phyloP scores from a whole-genome alignment of 371 early-diverging fungal genomes.

The Mortierella sp. region DNA sequence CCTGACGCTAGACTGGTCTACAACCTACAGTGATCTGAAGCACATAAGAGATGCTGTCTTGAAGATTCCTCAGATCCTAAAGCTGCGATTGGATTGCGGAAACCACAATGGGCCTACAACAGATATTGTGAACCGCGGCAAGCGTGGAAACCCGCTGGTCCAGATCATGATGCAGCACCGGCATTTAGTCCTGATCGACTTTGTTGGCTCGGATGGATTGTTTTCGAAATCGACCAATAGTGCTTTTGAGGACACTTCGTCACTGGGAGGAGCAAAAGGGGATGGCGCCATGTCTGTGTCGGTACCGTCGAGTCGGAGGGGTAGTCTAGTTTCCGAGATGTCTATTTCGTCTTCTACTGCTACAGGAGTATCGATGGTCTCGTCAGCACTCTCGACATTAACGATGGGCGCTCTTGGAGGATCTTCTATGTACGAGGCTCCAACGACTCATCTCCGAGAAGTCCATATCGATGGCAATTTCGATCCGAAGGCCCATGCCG shows the following conservation, averaged over 20 bases:
- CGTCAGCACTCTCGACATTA: not conserved
- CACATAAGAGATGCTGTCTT: not conserved
- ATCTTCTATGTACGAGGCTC: not conserved
- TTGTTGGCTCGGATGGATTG: slow-evolving; percentile 10
- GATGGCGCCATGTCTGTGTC: not conserved
- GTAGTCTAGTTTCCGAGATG: not conserved
- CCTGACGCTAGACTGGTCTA: slow-evolving; percentile 5
- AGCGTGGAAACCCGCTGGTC: slow-evolving; percentile 2
- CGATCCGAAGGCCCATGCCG: slow-evolving; percentile 1
- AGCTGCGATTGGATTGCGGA: slow-evolving; percentile 9
- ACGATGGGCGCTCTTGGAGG: not conserved
- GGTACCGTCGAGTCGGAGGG: not conserved
- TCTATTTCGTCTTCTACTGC: not conserved
- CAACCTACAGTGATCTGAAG: slow-evolving; percentile 17
- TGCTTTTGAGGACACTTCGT: not conserved
- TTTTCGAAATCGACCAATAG: slow-evolving; percentile 12
- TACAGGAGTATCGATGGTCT: not conserved
- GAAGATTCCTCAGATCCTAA: slow-evolving; percentile 1
- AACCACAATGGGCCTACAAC: slow-evolving; percentile 11
- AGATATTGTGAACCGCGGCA: slow-evolving; percentile 14
- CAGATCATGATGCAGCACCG: slow-evolving; percentile 24
- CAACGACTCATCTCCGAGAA: slow-evolving; percentile 13
- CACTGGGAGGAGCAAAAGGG: no score
- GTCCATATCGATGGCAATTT: slow-evolving; percentile 22
- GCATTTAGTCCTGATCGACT: slow-evolving; percentile 9